Conservation (phyloP, 2,329 filamentous ascomycete genomes). For the Penicillium psychrosexuale region DNA sequence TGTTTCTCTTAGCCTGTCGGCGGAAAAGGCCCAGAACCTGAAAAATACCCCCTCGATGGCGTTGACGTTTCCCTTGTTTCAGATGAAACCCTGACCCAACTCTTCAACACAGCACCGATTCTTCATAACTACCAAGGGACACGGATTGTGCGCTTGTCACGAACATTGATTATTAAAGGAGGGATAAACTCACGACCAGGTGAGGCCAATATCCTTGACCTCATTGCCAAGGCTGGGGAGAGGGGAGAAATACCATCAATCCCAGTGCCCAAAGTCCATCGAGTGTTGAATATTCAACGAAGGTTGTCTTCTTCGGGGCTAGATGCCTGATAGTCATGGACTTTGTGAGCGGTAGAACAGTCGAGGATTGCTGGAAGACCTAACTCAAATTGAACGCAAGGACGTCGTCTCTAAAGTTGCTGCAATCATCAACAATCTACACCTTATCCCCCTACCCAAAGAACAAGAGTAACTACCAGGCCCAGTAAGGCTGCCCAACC, state of each 20-base stretch:
- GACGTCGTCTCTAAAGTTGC: slow-evolving; percentile 16
- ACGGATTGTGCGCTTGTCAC: slow-evolving; percentile 17
- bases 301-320: slow-evolving; percentile 8
- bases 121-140: slow-evolving; percentile 14
- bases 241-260: neutral
- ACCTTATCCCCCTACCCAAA: slow-evolving; percentile 10
- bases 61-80: slow-evolving; percentile 11
- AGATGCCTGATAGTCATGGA: slow-evolving; percentile 17
- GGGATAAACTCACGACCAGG: slow-evolving; percentile 11
- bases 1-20: neutral
- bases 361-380: slow-evolving; percentile 14
- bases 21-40: neutral
- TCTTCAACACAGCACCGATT: slow-evolving; percentile 15
- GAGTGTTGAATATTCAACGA: slow-evolving; percentile 10
- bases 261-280: slow-evolving; percentile 12
- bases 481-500: slow-evolving; percentile 10
- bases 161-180: slow-evolving; percentile 15
- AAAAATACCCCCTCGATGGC: slow-evolving; percentile 14
- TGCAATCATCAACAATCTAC: slow-evolving; percentile 14
- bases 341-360: slow-evolving; percentile 6
- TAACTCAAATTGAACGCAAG: slow-evolving; percentile 10
- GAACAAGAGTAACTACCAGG: slow-evolving; percentile 10
- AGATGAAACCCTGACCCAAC: slow-evolving; percentile 13
- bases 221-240: neutral
- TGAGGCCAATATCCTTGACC: slow-evolving; percentile 13